These are phyloP conservation scores for Sporothrix dimorphospora DNA, from an alignment of 2,329 filamentous ascomycete genomes.

Conservation along the genomic window DNA sequence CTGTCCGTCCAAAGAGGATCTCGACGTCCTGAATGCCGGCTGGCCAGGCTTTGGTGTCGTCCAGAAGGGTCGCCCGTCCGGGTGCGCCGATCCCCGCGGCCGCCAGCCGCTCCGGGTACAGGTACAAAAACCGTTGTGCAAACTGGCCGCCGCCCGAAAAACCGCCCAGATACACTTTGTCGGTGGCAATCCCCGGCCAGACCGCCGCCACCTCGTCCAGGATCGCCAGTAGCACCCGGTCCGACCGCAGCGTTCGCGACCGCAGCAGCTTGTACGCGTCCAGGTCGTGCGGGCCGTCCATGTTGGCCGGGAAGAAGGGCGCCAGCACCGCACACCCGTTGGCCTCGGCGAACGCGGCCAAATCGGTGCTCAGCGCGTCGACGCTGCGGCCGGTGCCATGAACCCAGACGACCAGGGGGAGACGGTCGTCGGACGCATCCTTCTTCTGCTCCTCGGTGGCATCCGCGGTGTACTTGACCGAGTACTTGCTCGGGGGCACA, in stretches of 20 bases:
- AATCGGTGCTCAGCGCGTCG: neutral
- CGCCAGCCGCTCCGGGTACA: slow-evolving; percentile 11
- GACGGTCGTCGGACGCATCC: neutral
- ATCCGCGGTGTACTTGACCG: slow-evolving; percentile 4
- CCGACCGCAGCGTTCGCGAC: neutral
- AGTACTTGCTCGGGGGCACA: slow-evolving; percentile 9
- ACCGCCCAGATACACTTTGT: neutral
- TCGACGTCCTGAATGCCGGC: slow-evolving; percentile 8
- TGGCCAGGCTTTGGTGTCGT: neutral
- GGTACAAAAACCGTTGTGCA: slow-evolving; percentile 18
- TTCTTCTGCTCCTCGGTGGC: neutral
- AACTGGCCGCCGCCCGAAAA: slow-evolving; percentile 22
- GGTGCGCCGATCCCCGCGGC: slow-evolving; percentile 1
- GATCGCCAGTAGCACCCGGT: slow-evolving; percentile 2
- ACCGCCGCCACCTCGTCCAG: slow-evolving; percentile 4
- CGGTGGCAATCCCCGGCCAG: slow-evolving; percentile 18
- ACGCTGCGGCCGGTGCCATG: slow-evolving; percentile 9
- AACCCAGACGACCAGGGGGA: slow-evolving; percentile 16
- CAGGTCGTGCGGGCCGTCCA: slow-evolving; percentile 15
- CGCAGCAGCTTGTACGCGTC: slow-evolving; percentile 18
- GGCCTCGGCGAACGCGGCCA: slow-evolving; percentile 2
- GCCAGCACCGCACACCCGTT: slow-evolving; percentile 17
- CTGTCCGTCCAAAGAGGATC: neutral
- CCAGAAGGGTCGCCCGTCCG: neutral
- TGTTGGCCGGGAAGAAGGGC: slow-evolving; percentile 19